Conservation (phyloP, 148 eudicot genomes). For the Amaranthus hypochondriacus region DNA sequence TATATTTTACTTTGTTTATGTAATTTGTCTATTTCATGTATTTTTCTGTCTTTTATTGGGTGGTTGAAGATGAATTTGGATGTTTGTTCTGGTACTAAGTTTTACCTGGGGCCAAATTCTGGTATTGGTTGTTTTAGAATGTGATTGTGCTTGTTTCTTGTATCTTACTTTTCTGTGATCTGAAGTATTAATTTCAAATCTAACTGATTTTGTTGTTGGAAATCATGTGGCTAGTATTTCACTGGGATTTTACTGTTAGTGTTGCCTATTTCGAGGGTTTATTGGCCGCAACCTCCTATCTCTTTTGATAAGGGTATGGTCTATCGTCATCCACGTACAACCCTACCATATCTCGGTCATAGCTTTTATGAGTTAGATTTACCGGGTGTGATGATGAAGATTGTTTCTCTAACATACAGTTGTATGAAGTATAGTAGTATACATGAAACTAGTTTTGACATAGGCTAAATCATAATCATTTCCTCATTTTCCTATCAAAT, state of each 20-base stretch:
- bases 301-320: no score
- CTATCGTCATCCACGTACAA: no score
- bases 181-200: neutral
- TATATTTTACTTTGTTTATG: conserved; percentile 10
- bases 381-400: no score
- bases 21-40: conserved; percentile 17
- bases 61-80: conserved; percentile 18
- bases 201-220: conserved; percentile 1
- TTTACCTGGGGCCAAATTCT: conserved; percentile 10
- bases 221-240: neutral
- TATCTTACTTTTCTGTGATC: neutral
- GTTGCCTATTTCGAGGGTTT: no score
- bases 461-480: no score
- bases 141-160: neutral
- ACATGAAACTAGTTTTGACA: no score
- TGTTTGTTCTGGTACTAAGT: conserved; percentile 10
- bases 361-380: no score
- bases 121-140: neutral
- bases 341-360: no score
- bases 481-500: no score
- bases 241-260: neutral
- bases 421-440: no score
- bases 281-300: no score
- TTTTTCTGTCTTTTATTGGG: conserved; percentile 15
- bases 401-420: no score